These are phyloP conservation scores for Amesomyces nigricolor DNA, from an alignment of 2,329 filamentous ascomycete species.

Conservation along the genomic window DNA sequence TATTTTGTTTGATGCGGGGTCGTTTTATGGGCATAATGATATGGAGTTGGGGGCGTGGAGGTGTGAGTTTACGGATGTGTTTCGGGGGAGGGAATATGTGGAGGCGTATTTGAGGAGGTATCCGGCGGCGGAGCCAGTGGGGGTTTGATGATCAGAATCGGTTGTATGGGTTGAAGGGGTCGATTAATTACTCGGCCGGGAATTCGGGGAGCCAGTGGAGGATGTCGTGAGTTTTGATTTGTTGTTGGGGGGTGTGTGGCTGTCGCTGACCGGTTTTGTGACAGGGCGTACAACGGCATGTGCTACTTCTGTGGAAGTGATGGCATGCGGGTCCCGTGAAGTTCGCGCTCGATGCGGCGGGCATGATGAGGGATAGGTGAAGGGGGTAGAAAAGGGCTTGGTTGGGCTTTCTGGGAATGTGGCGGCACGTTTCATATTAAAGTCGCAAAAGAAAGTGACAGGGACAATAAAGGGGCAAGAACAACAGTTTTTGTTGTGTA, in stretches of 20 bases:
- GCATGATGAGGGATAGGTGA: too few species aligned
- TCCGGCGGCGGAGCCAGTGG: constrained; percentile 10
- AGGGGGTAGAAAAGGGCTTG: too few species aligned
- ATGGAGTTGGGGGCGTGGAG: constrained; percentile 32
- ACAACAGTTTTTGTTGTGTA: neutral
- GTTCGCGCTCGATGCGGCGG: too few species aligned
- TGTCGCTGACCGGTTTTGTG: neutral
- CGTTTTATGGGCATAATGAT: constrained; percentile 39
- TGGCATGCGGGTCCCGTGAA: too few species aligned
- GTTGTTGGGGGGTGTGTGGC: neutral
- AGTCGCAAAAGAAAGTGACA: too few species aligned
- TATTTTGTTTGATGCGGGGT: constrained; percentile 35
- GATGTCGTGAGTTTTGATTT: constrained; percentile 8
- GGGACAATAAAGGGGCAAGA: too few species aligned
- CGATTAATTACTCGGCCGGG: constrained; percentile 19
- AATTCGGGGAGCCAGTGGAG: constrained; percentile 4
- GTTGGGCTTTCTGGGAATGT: too few species aligned
- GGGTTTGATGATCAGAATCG: constrained; percentile 21
- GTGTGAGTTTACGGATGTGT: constrained; percentile 13
- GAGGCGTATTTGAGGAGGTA: constrained; percentile 12
- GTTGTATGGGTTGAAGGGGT: constrained; percentile 21
- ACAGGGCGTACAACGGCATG: constrained; percentile 9
- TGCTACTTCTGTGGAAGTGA: constrained; percentile 5
- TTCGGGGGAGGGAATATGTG: constrained; percentile 8
- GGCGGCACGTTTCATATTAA: too few species aligned